Base-by-base conservation (phyloP, 495 filamentous ascomycete genomes). In the Penicillium taxi region DNA sequence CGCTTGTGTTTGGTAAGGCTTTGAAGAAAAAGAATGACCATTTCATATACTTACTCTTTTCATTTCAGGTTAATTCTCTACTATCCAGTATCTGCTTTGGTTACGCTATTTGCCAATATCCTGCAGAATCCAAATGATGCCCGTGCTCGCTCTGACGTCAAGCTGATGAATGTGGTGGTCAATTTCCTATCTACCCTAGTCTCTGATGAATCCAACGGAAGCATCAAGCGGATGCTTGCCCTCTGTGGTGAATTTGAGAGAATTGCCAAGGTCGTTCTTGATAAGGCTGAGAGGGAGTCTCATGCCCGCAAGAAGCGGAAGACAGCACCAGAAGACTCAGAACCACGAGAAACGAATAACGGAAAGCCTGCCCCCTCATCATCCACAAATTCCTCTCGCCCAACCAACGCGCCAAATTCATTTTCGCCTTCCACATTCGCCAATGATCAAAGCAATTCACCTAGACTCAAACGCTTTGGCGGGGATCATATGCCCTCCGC, bases 51-150 rank as follows among this genome's bases (percentile, higher is more conserved):
- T 14, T 6, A 2, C n/a, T n/a, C n/a, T n/a, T n/a, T n/a, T n/a
- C 3, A 39, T 7, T 25, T 2, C 21, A 94, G 88, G 89, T 75
- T 98, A 47, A 86, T 96, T 52, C 69, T 98, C 24, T 98, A 98
- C 63, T 98, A 91, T 63, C 91, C 91, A 4, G 88, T 98, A 11
- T 96, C 93, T 2, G 84, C 91, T 8, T 74, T 96, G 9, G 86
- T 98, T 3, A 98, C 91, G 2, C 69, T 98, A 18, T 98, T 98
- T 53, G 91, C 89, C 35, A 95, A 96, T 55, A 91, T 98, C 37
- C 68, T 98, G 3, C 93, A 98, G 56, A 96, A 96, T 44, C 93
- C 93, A 0, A 81, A 85, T 42, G 91, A 98, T 55, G 73, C 80
- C 5, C 81, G 87, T 21, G 87, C 90, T 26, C 79, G 86, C 11